Conservation (phyloP, 202 grass and related monocot species). For the Panicum virgatum region DNA sequence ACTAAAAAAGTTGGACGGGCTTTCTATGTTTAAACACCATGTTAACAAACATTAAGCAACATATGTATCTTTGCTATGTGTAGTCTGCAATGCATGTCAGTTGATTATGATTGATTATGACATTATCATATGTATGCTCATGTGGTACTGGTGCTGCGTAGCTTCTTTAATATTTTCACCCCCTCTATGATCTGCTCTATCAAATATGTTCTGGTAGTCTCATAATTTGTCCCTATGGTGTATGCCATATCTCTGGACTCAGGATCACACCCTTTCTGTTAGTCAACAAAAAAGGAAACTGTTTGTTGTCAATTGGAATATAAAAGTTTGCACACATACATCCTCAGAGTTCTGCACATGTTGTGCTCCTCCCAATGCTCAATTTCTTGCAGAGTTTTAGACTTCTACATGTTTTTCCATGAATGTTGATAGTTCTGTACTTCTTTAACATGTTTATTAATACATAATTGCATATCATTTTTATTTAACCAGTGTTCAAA, state of each 20-base stretch:
- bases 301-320: slow-evolving; percentile 11
- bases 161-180: slow-evolving; percentile 6
- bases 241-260: neutral
- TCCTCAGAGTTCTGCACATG: neutral
- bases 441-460: slow-evolving; percentile 6
- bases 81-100: slow-evolving; percentile 1
- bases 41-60: slow-evolving; percentile 4
- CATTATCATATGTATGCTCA: slow-evolving; percentile 27
- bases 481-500: too few species aligned
- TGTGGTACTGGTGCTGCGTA: slow-evolving; percentile 3
- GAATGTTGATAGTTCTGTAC: slow-evolving; percentile 34
- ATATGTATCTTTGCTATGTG: neutral
- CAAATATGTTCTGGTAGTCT: neutral
- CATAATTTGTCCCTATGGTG: neutral
- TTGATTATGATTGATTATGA: neutral
- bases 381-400: slow-evolving; percentile 9
- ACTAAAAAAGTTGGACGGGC: slow-evolving; percentile 2
- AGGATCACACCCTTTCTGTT: neutral
- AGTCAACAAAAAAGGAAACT: neutral
- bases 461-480: neutral
- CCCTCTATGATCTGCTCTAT: slow-evolving; percentile 3
- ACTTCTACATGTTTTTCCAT: slow-evolving; percentile 11
- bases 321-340: neutral
- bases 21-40: neutral
- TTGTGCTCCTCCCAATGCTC: neutral